phyloP scores from a whole-genome alignment of 2,329 filamentous ascomycete species.

The Berkeleyomyces basicola region DNA sequence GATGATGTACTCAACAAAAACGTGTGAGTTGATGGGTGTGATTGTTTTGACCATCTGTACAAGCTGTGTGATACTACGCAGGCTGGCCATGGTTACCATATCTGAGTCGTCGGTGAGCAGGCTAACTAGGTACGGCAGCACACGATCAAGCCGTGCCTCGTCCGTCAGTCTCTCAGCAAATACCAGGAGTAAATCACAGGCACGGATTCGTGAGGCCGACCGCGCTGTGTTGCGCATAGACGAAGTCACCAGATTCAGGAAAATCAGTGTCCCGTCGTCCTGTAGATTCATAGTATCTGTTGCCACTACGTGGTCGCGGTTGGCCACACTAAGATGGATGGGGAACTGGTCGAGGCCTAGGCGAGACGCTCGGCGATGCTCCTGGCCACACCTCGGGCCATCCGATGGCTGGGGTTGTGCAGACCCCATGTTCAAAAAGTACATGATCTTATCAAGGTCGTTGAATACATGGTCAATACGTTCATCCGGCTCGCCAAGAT shows the following conservation, averaged over 20 bases:
- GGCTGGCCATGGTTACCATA: slow-evolving; percentile 67
- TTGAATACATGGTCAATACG: slow-evolving; percentile 83
- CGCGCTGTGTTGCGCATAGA: slow-evolving; percentile 80
- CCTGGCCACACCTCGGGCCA: too few relatives aligned
- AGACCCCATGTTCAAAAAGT: slow-evolving; percentile 50
- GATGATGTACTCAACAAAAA: slow-evolving; percentile 52
- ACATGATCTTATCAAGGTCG: slow-evolving; percentile 96
- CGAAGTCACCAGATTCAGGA: slow-evolving; percentile 74
- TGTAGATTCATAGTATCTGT: slow-evolving; percentile 17
- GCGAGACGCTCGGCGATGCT: slow-evolving; percentile 19
- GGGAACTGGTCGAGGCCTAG: slow-evolving; percentile 53
- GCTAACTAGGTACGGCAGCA: slow-evolving; percentile 76
- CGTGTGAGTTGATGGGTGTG: slow-evolving; percentile 56
- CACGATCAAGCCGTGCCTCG: slow-evolving; percentile 85
- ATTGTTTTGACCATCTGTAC: slow-evolving; percentile 77
- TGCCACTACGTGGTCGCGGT: slow-evolving; percentile 56
- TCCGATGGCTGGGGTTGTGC: slow-evolving; percentile 17
- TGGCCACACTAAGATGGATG: slow-evolving; percentile 71
- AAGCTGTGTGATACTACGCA: slow-evolving; percentile 77
- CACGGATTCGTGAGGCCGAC: slow-evolving; percentile 70
- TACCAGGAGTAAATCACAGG: slow-evolving; percentile 78
- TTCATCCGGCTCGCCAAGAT: slow-evolving; percentile 76
- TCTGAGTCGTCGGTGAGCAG: slow-evolving; percentile 70
- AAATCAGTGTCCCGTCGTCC: slow-evolving; percentile 85
- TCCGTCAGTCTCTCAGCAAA: slow-evolving; percentile 86